Conservation (phyloP, 768 basidiomycete genomes). For the Rossbeevera mucosa region DNA sequence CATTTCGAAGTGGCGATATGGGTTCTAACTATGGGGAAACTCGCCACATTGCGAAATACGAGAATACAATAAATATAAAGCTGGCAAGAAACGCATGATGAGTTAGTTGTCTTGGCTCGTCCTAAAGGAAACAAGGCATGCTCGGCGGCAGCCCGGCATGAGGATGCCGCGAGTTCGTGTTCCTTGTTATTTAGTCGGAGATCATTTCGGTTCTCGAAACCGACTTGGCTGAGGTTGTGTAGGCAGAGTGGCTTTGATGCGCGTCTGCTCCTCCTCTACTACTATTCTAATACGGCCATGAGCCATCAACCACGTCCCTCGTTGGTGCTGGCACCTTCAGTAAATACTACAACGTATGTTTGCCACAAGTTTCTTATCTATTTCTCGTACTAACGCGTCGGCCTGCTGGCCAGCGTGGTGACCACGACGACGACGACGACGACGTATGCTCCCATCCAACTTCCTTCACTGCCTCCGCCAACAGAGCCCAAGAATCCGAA, state of each 20-base stretch:
- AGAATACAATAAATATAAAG: background rate
- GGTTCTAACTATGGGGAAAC: no score
- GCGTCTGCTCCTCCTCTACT: conserved; percentile 25
- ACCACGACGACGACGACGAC: conserved; percentile 92
- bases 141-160: conserved; percentile 25
- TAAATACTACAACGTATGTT: conserved; percentile 79
- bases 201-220: conserved; percentile 25
- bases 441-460: conserved; percentile 80
- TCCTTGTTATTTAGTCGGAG: conserved; percentile 10
- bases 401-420: conserved; percentile 55
- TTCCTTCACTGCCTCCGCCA: conserved; percentile 70
- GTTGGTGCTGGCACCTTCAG: conserved; percentile 72
- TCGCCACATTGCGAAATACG: background rate
- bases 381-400: conserved; percentile 21
- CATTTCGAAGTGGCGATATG: conserved; percentile 12
- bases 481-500: conserved; percentile 72
- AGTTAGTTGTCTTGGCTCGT: background rate
- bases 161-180: conserved; percentile 10
- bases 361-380: background rate
- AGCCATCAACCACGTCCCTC: conserved; percentile 59
- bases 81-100: background rate
- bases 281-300: conserved; percentile 42
- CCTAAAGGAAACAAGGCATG: conserved; percentile 7
- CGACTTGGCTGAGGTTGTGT: conserved; percentile 27
- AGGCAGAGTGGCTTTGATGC: conserved; percentile 32